Evolutionary conservation across 23 red algal genomes (phyloP).

Genomic region (Cyanidioschyzon merolae): DNA sequence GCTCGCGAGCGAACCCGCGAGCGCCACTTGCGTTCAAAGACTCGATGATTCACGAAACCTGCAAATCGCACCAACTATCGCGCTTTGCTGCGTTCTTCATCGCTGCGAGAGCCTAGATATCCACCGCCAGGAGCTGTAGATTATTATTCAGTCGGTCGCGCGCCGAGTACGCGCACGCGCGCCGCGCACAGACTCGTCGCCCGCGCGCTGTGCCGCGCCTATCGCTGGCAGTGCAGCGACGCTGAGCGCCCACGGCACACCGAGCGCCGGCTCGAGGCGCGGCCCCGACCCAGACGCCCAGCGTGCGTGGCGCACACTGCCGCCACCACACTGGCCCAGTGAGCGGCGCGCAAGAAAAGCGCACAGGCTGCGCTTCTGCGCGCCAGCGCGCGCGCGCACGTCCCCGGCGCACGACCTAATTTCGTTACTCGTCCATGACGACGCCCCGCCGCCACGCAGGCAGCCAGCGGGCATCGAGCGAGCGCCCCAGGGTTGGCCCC

Average conservation of each 20-base stretch:
- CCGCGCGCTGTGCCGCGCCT: neutral
- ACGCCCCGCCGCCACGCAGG: too few species aligned
- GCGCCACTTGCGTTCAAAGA: conserved; percentile 85
- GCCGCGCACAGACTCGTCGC: neutral
- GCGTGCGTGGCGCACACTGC: neutral
- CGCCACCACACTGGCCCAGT: too few species aligned
- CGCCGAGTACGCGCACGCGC: neutral
- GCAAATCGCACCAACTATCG: conserved; percentile 64
- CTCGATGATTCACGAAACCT: conserved; percentile 60
- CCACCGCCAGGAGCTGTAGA: conserved; percentile 27
- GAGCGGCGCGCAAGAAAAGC: too few species aligned
- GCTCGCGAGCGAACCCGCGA: conserved; percentile 19
- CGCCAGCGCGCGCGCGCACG: too few species aligned
- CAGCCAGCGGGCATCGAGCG: too few species aligned
- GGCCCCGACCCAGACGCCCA: neutral
- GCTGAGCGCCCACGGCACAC: neutral
- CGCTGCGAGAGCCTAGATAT: conserved; percentile 37
- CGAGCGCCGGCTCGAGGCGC: neutral
- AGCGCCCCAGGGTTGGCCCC: too few species aligned
- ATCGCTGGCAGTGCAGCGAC: neutral
- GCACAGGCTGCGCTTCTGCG: too few species aligned
- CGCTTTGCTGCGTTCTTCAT: conserved; percentile 67
- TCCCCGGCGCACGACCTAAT: too few species aligned
- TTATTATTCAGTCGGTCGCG: neutral
- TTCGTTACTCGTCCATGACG: too few species aligned